phyloP scores from a whole-genome alignment of 2,329 filamentous ascomycete species.

The Monosporascus sp. region DNA sequence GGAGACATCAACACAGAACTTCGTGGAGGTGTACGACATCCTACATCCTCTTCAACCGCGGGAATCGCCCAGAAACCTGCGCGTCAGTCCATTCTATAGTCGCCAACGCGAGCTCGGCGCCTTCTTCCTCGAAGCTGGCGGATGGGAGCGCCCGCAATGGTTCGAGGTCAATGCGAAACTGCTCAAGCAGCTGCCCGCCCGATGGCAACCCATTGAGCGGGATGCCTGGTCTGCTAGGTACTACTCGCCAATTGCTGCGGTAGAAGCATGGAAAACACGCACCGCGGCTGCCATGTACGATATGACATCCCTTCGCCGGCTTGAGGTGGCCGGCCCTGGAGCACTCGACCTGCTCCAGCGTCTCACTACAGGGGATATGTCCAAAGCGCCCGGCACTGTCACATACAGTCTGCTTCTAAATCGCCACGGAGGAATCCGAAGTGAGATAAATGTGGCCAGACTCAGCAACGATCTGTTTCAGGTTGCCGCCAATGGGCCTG shows the following conservation, averaged over 20 bases:
- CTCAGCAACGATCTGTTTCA: constrained; percentile 46
- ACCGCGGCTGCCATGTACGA: constrained; percentile 59
- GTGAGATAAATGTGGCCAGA: constrained; percentile 52
- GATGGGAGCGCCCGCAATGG: constrained; percentile 61
- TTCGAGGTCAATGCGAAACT: constrained; percentile 51
- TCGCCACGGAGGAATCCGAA: constrained; percentile 44
- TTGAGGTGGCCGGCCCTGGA: constrained; percentile 54
- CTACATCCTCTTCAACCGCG: constrained; percentile 55
- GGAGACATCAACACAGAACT: constrained; percentile 56
- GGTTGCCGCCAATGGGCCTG: constrained; percentile 49
- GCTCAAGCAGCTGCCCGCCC: constrained; percentile 42
- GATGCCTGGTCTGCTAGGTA: constrained; percentile 54
- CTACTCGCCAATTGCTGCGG: constrained; percentile 53
- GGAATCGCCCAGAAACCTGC: constrained; percentile 51
- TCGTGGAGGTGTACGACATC: constrained; percentile 61
- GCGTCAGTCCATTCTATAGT: constrained; percentile 52
- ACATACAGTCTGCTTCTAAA: constrained; percentile 54
- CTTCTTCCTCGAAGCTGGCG: constrained; percentile 53
- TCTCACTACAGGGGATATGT: constrained; percentile 45
- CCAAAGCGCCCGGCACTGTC: constrained; percentile 41
- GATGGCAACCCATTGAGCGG: constrained; percentile 49
- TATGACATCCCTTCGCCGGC: constrained; percentile 53
- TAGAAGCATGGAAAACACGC: constrained; percentile 60
- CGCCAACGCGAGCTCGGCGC: constrained; percentile 50
- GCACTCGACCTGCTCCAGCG: constrained; percentile 49